Base-by-base conservation (phyloP, 257 asterid genomes). In the Cynanchum wilfordii region DNA sequence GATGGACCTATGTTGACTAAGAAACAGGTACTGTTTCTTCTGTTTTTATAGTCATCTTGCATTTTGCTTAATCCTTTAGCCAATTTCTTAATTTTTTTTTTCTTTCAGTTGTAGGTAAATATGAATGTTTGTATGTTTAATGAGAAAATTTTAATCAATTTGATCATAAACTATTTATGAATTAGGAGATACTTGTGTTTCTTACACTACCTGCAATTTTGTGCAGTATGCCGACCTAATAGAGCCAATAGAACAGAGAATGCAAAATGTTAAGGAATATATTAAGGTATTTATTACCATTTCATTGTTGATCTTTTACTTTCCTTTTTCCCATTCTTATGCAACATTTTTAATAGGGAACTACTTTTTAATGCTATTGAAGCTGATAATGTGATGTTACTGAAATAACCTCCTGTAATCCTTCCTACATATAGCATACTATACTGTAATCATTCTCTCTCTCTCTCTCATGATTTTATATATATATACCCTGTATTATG, bases 1-100 rank as follows among this genome's bases (percentile, higher is more conserved):
- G 94, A 89, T 75, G 98, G 96, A 66, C 96, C 96, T 33, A 93
- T 89, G 98, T 81, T 93, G 77, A 30, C 82, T 12, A 93, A 89
- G 47, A 93, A 93, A 73, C 82, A 89, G 96, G 98, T 93, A 33
- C 9, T 16, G 27, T 16, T 33, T 1, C 0, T 3, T n/a, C 13
- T 49, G 13, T 49, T 3, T 44, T 2, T 17, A 19, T 36, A 30
- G n/a, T 5, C 1, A 15, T 63, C 11, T 63, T 63, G 10, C 13
- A 25, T 63, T 30, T 63, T 33, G 7, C 16, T 16, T 7, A 30
- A 30, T 36, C 17, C 2, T 17, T 13, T 25, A 25, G 9, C 19
- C 3, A 58, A 11, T 25, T 12, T 57, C 27, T 5, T 56, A 2
- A 8, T 57, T 4, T 57, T 57, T 24, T 19, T 25, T 57, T 1